Conservation (phyloP, 1,284 basidiomycete species). For the Albatrellus sp. region DNA sequence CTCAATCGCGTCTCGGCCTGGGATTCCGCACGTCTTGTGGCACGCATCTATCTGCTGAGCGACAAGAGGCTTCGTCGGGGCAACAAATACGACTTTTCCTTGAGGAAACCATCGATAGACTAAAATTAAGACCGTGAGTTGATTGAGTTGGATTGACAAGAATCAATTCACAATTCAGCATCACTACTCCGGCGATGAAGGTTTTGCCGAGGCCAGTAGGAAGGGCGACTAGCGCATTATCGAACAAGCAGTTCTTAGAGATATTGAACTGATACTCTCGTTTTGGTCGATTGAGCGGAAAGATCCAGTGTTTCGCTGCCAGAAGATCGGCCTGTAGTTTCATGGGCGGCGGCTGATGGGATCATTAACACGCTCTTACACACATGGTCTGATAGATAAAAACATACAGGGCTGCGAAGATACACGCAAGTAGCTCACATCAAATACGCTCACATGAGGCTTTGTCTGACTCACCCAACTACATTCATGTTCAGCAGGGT, state of each 20-base stretch:
- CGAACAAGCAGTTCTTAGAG: conserved; percentile 74
- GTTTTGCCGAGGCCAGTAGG: conserved; percentile 98
- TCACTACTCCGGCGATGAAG: conserved; percentile 94
- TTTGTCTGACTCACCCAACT: conserved; percentile 22
- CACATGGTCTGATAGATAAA: neutral
- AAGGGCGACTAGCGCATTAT: conserved; percentile 90
- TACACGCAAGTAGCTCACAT: neutral
- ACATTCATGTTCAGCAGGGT: neutral
- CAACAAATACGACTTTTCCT: conserved; percentile 91
- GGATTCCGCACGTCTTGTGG: conserved; percentile 89
- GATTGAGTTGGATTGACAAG: neutral
- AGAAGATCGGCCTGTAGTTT: conserved; percentile 65
- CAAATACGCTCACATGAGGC: neutral
- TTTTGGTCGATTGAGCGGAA: conserved; percentile 80
- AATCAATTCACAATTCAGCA: conserved; percentile 72
- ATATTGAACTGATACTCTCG: conserved; percentile 97
- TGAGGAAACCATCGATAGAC: conserved; percentile 91
- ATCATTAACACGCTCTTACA: neutral
- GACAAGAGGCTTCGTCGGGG: conserved; percentile 92
- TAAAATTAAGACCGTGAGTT: conserved; percentile 18
- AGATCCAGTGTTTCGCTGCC: conserved; percentile 84
- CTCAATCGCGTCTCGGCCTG: conserved; percentile 76
- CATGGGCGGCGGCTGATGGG: conserved; percentile 57
- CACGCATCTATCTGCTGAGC: conserved; percentile 92
- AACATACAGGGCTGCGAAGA: conserved; percentile 5